phyloP scores from a whole-genome alignment of 768 basidiomycete species.

The Collybia sordida region DNA sequence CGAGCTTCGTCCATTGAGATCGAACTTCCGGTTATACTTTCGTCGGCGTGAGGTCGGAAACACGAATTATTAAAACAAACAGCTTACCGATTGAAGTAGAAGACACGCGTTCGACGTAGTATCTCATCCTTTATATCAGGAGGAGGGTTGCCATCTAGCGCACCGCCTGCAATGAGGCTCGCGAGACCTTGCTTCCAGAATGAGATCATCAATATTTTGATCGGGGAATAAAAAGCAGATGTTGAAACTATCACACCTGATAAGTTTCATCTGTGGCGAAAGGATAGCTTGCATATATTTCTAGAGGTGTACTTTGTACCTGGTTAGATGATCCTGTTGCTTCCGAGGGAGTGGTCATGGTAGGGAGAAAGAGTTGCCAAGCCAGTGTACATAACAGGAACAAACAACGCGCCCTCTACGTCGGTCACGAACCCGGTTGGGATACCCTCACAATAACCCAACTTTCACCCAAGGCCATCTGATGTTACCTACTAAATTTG shows the following conservation, averaged over 20 bases:
- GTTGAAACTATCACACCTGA: conserved; percentile 41
- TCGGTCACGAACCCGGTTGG: no score
- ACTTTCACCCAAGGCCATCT: no score
- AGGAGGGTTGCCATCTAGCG: conserved; percentile 30
- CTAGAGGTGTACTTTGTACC: conserved; percentile 1
- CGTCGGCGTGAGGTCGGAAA: conserved; percentile 1
- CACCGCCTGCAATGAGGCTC: conserved; percentile 47
- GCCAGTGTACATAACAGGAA: no score
- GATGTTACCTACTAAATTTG: no score
- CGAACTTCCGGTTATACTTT: conserved; percentile 38
- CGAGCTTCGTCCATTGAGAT: conserved; percentile 42
- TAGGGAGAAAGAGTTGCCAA: no score
- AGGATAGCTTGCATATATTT: conserved; percentile 40
- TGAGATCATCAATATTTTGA: conserved; percentile 7
- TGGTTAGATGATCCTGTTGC: neutral
- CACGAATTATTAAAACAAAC: neutral
- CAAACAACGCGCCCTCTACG: no score
- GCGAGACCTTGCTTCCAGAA: conserved; percentile 62
- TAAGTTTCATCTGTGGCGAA: conserved; percentile 59
- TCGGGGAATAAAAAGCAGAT: neutral
- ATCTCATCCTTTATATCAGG: conserved; percentile 45
- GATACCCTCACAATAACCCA: no score
- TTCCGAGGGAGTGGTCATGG: no score
- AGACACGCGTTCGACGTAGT: conserved; percentile 55
- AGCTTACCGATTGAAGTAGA: conserved; percentile 68